These are phyloP conservation scores for Sporothrix pseudoabietina DNA, from an alignment of 2,329 filamentous ascomycete species.

Conservation along the genomic window DNA sequence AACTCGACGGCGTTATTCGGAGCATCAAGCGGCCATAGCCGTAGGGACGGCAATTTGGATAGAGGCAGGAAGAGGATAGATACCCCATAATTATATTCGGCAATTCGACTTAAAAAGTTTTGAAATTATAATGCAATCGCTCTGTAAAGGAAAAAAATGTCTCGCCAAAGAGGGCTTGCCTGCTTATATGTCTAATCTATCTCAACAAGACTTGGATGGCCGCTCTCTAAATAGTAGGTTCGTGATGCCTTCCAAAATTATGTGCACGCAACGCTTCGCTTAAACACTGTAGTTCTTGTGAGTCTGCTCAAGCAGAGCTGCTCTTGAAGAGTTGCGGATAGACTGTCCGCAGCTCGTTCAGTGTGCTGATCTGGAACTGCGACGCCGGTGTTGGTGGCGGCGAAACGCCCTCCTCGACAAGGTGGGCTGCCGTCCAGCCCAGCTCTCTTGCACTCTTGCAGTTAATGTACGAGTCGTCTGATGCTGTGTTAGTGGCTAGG, in stretches of 20 bases:
- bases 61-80: constrained; percentile 8
- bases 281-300: no score
- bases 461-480: constrained; percentile 86
- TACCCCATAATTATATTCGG: constrained; percentile 26
- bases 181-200: background rate
- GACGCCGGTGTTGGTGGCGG: constrained; percentile 66
- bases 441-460: constrained; percentile 73
- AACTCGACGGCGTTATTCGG: constrained; percentile 63
- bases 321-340: constrained; percentile 86
- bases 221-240: background rate
- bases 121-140: background rate
- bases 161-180: background rate
- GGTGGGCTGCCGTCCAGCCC: constrained; percentile 84
- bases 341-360: constrained; percentile 72
- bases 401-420: constrained; percentile 74
- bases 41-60: background rate
- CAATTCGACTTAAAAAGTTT: background rate
- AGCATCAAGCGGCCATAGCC: constrained; percentile 54
- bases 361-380: constrained; percentile 71
- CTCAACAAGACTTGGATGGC: background rate
- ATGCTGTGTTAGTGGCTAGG: background rate
- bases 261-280: background rate
- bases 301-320: background rate
- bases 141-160: background rate
- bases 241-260: background rate